Percentiles rank a stretch among this genome's conserved stretches.
These are phyloP conservation scores for Salicornia ramosissima DNA, from an alignment of 148 eudicot genomes.

Conservation along the genomic window DNA sequence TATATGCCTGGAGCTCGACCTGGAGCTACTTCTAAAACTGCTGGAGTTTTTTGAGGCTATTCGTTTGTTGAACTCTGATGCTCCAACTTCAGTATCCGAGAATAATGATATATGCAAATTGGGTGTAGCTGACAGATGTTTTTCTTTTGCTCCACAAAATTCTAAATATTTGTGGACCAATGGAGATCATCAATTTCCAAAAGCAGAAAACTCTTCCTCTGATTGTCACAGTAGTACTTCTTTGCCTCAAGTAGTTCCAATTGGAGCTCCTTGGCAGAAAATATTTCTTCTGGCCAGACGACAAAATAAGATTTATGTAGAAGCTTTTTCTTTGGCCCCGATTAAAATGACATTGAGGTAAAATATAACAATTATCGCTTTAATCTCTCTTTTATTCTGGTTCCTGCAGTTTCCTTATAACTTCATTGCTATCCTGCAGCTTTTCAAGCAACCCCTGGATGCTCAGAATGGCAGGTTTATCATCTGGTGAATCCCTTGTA, in stretches of 20 bases:
- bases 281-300: conserved; percentile 69
- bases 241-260: conserved; percentile 55
- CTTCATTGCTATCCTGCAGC: conserved; percentile 40
- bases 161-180: conserved; percentile 23
- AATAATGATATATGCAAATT: conserved; percentile 32
- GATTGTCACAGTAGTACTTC: conserved; percentile 26
- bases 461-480: conserved; percentile 67
- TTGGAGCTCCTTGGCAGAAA: conserved; percentile 99
- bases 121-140: conserved; percentile 27
- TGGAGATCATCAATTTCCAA: conserved; percentile 27
- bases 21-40: conserved; percentile 69
- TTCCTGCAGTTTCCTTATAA: conserved; percentile 5
- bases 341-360: conserved; percentile 79
- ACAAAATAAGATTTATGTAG: conserved; percentile 84
- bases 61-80: conserved; percentile 42
- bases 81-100: conserved; percentile 30
- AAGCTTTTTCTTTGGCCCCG: conserved; percentile 56
- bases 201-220: conserved; percentile 21
- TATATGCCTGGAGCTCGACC: conserved; percentile 82
- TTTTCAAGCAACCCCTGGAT: conserved; percentile 96
- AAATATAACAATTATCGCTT: background rate
- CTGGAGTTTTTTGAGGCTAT: conserved; percentile 57
- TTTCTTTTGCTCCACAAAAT: conserved; percentile 19
- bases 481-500: conserved; percentile 79
- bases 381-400: conserved; percentile 3